Evolutionary conservation across 2,329 filamentous ascomycete species (phyloP).

Genomic region (Colletotrichum ledebouriae): DNA sequence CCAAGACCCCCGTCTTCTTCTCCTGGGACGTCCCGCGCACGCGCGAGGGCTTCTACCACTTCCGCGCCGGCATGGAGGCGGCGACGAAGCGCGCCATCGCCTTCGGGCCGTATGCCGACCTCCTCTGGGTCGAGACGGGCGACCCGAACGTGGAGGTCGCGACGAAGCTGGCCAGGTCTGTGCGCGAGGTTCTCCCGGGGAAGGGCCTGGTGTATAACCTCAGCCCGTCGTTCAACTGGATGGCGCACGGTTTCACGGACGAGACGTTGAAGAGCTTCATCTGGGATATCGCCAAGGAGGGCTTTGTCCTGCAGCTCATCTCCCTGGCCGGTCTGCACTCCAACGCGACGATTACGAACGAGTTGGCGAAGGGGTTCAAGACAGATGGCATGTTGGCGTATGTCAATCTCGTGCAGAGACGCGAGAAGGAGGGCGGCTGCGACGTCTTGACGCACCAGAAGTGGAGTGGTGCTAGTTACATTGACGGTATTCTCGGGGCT

Average conservation of each 20-base stretch:
- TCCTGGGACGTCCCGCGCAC: constrained; percentile 94
- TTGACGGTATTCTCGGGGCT: constrained; percentile 89
- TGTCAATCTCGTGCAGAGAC: constrained; percentile 90
- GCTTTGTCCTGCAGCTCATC: constrained; percentile 79
- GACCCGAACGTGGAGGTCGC: constrained; percentile 87
- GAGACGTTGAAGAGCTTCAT: constrained; percentile 90
- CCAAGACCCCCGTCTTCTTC: constrained; percentile 80
- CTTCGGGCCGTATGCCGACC: constrained; percentile 92
- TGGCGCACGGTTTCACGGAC: constrained; percentile 90
- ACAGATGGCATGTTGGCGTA: constrained; percentile 96
- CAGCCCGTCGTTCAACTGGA: constrained; percentile 98
- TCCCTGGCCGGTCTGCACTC: constrained; percentile 76
- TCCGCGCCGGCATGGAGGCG: constrained; percentile 83
- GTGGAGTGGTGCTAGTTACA: constrained; percentile 78
- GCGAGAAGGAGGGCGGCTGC: constrained; percentile 90
- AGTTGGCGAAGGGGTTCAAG: constrained; percentile 87
- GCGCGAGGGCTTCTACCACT: constrained; percentile 94
- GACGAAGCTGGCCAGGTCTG: constrained; percentile 79
- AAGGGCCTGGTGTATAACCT: constrained; percentile 98
- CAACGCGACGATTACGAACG: constrained; percentile 74
- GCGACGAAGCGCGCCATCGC: constrained; percentile 94
- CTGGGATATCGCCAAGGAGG: constrained; percentile 94
- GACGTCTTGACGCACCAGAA: constrained; percentile 97
- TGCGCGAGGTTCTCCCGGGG: constrained; percentile 76
- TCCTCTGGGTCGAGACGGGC: constrained; percentile 97